Evolutionary conservation across 2,329 filamentous ascomycete species (phyloP).

Genomic region (Emericellopsis cladophorae): DNA sequence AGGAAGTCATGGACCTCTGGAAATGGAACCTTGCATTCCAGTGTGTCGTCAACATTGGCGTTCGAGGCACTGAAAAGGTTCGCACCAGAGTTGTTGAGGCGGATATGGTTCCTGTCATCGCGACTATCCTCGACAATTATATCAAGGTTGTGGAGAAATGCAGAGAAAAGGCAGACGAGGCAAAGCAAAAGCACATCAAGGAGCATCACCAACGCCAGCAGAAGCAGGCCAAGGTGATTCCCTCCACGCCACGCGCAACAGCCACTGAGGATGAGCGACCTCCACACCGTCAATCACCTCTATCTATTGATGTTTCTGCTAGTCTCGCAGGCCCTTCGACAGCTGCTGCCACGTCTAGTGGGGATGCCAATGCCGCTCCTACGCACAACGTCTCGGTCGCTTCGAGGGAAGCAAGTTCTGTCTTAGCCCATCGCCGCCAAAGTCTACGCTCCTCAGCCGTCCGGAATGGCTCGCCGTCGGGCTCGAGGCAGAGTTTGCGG

Average conservation of each 20-base stretch:
- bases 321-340: conserved; percentile 25
- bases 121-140: conserved; percentile 96
- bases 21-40: conserved; percentile 99
- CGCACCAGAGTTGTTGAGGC: conserved; percentile 93
- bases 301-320: conserved; percentile 45
- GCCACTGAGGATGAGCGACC: conserved; percentile 38
- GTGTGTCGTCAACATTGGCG: conserved; percentile 97
- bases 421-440: conserved; percentile 31
- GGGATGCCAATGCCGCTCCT: conserved; percentile 10
- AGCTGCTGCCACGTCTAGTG: conserved; percentile 10
- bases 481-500: conserved; percentile 37
- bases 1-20: conserved; percentile 99
- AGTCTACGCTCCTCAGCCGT: conserved; percentile 33
- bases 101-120: conserved; percentile 98
- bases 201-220: conserved; percentile 26
- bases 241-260: conserved; percentile 32
- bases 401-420: conserved; percentile 7
- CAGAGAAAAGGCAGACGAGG: conserved; percentile 74
- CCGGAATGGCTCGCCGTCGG: conserved; percentile 20
- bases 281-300: conserved; percentile 56
- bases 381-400: conserved; percentile 5
- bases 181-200: conserved; percentile 53
- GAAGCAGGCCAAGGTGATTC: conserved; percentile 33
- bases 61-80: conserved; percentile 87
- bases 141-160: conserved; percentile 92